phyloP scores from a whole-genome alignment of 805 yeast genomes.

The Candida fluviatilis region DNA sequence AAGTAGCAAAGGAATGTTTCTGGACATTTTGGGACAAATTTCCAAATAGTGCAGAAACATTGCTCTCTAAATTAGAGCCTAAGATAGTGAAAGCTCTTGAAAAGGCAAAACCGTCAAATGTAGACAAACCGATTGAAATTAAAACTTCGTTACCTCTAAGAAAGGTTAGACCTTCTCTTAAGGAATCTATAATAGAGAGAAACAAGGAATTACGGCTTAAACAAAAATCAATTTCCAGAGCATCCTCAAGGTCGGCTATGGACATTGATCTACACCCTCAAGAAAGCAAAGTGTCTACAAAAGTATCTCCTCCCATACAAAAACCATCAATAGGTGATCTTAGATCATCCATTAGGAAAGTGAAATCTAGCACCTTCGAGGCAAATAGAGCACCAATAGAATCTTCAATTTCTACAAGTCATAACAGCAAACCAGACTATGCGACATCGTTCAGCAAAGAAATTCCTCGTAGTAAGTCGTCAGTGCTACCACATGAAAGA shows the following conservation, averaged over 20 bases:
- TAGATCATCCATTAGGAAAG: neutral
- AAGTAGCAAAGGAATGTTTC: constrained; percentile 63
- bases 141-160: constrained; percentile 6
- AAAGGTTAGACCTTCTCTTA: constrained; percentile 42
- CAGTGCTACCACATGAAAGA: no score
- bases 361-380: neutral
- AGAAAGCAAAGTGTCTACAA: neutral
- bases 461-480: no score
- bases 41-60: constrained; percentile 46
- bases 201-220: constrained; percentile 30
- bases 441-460: no score
- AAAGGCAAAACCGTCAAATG: constrained; percentile 43
- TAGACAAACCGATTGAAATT: neutral
- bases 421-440: no score
- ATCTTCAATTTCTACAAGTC: no score
- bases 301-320: neutral
- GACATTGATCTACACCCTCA: neutral
- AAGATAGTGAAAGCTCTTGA: constrained; percentile 58
- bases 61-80: constrained; percentile 38
- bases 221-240: constrained; percentile 1
- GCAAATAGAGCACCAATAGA: no score
- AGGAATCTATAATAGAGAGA: constrained; percentile 44
- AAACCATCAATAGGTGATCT: neutral
- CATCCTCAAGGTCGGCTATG: constrained; percentile 3
- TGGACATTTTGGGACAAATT: constrained; percentile 63